Base-by-base conservation (phyloP, 371 early-diverging fungal genomes). In the Massospora cicadina region DNA sequence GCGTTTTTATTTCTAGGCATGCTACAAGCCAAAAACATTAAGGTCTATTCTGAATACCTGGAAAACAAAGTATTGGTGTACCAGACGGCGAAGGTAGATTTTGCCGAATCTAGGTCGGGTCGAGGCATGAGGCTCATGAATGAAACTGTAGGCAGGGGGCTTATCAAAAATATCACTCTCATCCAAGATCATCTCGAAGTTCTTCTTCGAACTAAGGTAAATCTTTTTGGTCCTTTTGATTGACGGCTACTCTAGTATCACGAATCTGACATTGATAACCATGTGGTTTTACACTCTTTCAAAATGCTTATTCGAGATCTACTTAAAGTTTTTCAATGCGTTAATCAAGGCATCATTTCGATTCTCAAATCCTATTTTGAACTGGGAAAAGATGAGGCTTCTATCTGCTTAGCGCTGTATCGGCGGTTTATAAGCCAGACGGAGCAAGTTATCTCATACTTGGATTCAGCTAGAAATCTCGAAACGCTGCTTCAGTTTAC, bases 61-160 rank as follows among this genome's bases (percentile, higher is more conserved):
- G 54, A 63, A 43, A n/a, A 63, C 55, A 63, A 63, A 24, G 63
- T 63, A 43, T 10, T 27, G 27, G 54, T 54, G n/a, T 63, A 33
- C 13, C 17, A n/a, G 2, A 2, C 29, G 2, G 5, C 17, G 27
- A 43, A 43, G 29, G 26, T 63, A 21, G 63, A 63, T 26, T 63
- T 63, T 63, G 55, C 33, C 17, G 55, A 63, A 63, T 54, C 21
- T 7, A 63, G 31, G 17, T 13, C 53, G 1, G 31, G 27, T 13
- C 54, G 33, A 3, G 31, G 33, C 27, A 13, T 60, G 21, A 60
- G 33, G 33, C 33, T 60, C 10, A 33, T 60, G 3, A 60, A n/a
- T 32, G 53, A 28, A 12, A 3, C 63, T 21, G 54, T 33, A 13
- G 28, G 23, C 1, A 2, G 21, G 17, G 21, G 24, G 5, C 54